Percentiles rank a stretch among this genome's conserved stretches.
These are phyloP conservation scores for Picea glauca DNA, from an alignment of 75 land plant genomes.

Conservation along the genomic window DNA sequence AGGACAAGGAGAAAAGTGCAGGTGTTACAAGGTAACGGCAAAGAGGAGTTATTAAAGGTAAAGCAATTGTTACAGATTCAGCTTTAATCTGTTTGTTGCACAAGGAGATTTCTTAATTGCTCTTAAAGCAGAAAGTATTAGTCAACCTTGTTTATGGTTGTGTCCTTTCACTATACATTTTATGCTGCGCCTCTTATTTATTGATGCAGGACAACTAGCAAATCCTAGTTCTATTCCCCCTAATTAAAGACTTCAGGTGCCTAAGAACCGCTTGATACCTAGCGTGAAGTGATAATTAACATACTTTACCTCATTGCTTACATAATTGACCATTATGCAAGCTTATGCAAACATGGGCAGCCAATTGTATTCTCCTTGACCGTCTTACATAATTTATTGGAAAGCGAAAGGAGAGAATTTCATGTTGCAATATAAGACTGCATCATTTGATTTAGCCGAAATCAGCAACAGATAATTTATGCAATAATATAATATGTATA, in stretches of 20 bases:
- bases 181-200: not conserved
- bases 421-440: not conserved
- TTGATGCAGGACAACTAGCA: not conserved
- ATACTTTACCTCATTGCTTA: too few relatives aligned
- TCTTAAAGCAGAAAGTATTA: not conserved
- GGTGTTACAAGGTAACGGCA: conserved; percentile 77
- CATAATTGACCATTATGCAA: not conserved
- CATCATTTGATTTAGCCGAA: not conserved
- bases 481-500: not conserved
- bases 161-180: not conserved
- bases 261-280: too few relatives aligned
- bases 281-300: too few relatives aligned
- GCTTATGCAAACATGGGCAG: not conserved
- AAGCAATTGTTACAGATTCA: not conserved
- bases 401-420: not conserved
- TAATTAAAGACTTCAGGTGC: not conserved
- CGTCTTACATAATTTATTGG: not conserved
- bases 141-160: not conserved
- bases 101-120: not conserved
- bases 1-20: conserved; percentile 87
- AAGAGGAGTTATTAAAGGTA: conserved; percentile 75
- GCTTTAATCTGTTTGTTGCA: not conserved
- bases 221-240: not conserved
- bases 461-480: not conserved
- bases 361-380: not conserved